Conservation (phyloP, 1,284 basidiomycete species). For the Heterobasidion irregulare region DNA sequence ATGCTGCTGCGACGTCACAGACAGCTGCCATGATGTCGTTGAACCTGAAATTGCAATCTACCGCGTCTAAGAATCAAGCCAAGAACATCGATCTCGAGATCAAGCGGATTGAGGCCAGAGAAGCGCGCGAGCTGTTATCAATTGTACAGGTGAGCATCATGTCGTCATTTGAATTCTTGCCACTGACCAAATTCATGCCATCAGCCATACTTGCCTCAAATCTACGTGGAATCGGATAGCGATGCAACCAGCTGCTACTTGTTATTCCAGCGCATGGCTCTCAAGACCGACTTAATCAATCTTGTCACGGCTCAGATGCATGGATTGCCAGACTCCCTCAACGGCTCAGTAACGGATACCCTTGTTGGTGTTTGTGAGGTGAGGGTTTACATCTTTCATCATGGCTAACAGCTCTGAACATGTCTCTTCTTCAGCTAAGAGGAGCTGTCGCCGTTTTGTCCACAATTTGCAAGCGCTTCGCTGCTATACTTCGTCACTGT, state of each 20-base stretch:
- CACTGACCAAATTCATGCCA: not conserved
- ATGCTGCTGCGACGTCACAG: slow-evolving; percentile 67
- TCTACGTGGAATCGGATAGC: slow-evolving; percentile 80
- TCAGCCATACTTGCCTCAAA: slow-evolving; percentile 77
- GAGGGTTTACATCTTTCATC: slow-evolving; percentile 13
- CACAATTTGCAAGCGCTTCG: slow-evolving; percentile 81
- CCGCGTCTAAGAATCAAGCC: slow-evolving; percentile 83
- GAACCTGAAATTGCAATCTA: slow-evolving; percentile 87
- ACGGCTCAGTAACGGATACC: slow-evolving; percentile 69
- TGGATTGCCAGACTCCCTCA: slow-evolving; percentile 75
- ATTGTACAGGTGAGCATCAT: slow-evolving; percentile 49
- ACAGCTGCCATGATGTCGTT: slow-evolving; percentile 83
- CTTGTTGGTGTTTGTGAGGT: slow-evolving; percentile 90
- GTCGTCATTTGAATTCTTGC: not conserved
- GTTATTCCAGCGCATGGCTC: slow-evolving; percentile 82
- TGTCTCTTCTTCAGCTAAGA: slow-evolving; percentile 49
- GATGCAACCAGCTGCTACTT: slow-evolving; percentile 84
- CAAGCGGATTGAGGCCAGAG: slow-evolving; percentile 74
- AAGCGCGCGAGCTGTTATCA: slow-evolving; percentile 68
- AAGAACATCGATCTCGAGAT: slow-evolving; percentile 85
- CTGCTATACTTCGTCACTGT: slow-evolving; percentile 70
- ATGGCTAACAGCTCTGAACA: not conserved
- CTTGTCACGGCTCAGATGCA: slow-evolving; percentile 74
- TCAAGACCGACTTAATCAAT: slow-evolving; percentile 83
- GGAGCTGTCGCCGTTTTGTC: slow-evolving; percentile 75